A percentile compares a stretch with the other conserved stretches of the same genome.
Evolutionary conservation across 2,329 filamentous ascomycete species (phyloP).

Genomic region (Colletotrichum scovillei): DNA sequence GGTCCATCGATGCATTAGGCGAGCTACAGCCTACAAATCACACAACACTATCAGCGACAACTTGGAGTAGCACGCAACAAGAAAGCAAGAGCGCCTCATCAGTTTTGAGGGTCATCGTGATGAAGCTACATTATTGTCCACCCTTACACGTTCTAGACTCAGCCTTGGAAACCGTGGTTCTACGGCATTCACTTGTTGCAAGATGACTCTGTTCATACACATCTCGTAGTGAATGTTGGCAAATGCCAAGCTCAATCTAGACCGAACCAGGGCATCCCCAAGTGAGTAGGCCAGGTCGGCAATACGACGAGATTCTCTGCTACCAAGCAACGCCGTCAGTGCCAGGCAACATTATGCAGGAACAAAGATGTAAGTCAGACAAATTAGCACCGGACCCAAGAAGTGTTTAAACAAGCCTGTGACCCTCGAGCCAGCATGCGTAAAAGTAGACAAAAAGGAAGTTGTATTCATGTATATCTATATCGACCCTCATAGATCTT

Average conservation of each 20-base stretch:
- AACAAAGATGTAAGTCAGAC: neutral
- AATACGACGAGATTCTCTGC: too few relatives aligned
- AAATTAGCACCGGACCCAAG: neutral
- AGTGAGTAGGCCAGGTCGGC: neutral
- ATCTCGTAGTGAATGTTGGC: neutral
- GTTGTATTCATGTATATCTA: neutral
- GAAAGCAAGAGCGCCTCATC: too few relatives aligned
- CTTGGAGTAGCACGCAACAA: too few relatives aligned
- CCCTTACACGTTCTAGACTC: neutral
- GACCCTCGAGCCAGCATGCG: too few relatives aligned
- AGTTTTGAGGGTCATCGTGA: neutral
- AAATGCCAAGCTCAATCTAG: neutral
- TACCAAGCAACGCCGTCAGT: too few relatives aligned
- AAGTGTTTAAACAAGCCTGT: neutral
- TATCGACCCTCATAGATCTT: neutral
- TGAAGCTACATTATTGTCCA: neutral
- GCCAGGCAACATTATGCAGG: too few relatives aligned
- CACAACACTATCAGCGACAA: too few relatives aligned
- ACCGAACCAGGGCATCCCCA: neutral
- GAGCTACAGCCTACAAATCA: too few relatives aligned
- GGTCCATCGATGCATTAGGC: too few relatives aligned
- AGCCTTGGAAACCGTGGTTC: neutral
- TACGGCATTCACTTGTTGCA: neutral
- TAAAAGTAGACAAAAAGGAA: neutral
- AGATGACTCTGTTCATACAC: neutral